phyloP scores from a whole-genome alignment of 345 rosid species.

The Citrus unshiu region DNA sequence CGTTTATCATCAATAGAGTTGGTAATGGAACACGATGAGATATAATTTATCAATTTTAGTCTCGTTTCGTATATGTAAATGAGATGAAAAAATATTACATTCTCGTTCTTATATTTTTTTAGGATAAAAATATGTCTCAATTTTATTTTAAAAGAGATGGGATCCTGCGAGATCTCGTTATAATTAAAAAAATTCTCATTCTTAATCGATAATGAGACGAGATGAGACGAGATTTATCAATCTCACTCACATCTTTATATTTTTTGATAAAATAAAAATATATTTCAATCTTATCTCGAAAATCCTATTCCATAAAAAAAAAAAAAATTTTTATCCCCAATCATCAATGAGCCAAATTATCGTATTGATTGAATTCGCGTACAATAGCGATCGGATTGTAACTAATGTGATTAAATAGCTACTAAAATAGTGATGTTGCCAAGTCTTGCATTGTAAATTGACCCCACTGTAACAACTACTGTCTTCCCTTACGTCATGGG shows the following conservation, averaged over 20 bases:
- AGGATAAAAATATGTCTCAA: accelerated
- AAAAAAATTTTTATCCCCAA: no score
- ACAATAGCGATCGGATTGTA: background rate
- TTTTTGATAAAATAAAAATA: no score
- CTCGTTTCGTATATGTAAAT: accelerated
- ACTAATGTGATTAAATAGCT: background rate
- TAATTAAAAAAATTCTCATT: accelerated
- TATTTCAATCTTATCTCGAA: accelerated
- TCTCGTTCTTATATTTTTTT: no score
- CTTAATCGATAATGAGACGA: accelerated
- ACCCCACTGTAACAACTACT: background rate
- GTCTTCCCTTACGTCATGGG: background rate
- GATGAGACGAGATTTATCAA: accelerated
- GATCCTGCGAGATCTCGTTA: accelerated
- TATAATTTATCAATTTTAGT: accelerated
- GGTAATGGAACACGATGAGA: no score
- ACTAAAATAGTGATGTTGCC: background rate
- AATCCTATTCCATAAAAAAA: no score
- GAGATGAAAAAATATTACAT: accelerated
- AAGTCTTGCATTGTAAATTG: background rate
- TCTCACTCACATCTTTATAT: no score
- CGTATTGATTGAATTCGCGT: background rate
- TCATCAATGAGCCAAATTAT: background rate
- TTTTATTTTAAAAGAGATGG: accelerated
- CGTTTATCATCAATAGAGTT: background rate